phyloP scores from a whole-genome alignment of 2,329 filamentous ascomycete species.

The Fusarium mexicanum region DNA sequence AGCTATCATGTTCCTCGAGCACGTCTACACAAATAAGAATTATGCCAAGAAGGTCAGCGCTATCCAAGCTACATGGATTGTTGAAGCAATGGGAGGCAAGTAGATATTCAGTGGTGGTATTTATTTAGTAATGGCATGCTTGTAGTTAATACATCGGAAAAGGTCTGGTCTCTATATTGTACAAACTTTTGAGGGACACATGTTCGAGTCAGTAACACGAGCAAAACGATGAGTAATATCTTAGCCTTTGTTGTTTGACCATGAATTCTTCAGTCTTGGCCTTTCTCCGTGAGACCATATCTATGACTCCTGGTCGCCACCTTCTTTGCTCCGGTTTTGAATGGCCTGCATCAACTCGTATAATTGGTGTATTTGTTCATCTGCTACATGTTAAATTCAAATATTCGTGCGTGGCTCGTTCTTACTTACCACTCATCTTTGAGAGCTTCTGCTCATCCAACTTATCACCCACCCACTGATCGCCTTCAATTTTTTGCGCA shows the following conservation, averaged over 20 bases:
- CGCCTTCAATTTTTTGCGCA: conserved; percentile 89
- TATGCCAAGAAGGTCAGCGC: conserved; percentile 74
- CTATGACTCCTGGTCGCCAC: conserved; percentile 43
- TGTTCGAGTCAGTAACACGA: background rate
- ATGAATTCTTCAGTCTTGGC: background rate
- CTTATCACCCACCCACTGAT: conserved; percentile 84
- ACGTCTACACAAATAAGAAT: conserved; percentile 73
- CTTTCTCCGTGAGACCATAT: conserved; percentile 12
- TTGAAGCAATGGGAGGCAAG: conserved; percentile 56
- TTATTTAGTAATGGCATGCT: background rate
- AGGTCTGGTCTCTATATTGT: conserved; percentile 26
- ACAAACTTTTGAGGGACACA: background rate
- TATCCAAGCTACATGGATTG: conserved; percentile 68
- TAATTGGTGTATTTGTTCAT: conserved; percentile 91
- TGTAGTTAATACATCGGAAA: conserved; percentile 15
- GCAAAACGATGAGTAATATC: background rate
- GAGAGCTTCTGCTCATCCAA: conserved; percentile 85
- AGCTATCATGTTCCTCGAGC: conserved; percentile 74
- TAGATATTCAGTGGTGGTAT: conserved; percentile 6
- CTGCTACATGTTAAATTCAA: conserved; percentile 54
- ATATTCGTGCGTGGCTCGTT: background rate
- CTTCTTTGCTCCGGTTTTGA: conserved; percentile 49
- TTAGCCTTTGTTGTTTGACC: background rate
- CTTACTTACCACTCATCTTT: conserved; percentile 86
- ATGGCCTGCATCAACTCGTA: conserved; percentile 95